Percentiles rank a stretch among this genome's conserved stretches.
Conservation (phyloP, 2,329 filamentous ascomycete species). For the Penicillium digitatum region DNA sequence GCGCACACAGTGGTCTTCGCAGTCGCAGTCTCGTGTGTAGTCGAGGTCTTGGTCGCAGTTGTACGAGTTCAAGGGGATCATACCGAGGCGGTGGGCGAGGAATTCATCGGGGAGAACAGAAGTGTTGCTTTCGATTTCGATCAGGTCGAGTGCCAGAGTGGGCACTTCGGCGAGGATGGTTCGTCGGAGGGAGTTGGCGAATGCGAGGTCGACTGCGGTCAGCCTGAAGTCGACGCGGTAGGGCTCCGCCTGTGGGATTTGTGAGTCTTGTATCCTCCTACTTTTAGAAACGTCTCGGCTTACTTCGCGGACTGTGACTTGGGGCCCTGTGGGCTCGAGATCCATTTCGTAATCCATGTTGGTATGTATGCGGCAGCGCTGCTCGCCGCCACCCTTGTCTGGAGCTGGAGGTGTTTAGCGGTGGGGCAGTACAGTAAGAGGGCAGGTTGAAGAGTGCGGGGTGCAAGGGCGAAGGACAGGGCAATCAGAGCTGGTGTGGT, state of each 20-base stretch:
- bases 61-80: slow-evolving; percentile 81
- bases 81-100: slow-evolving; percentile 83
- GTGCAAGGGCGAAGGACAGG: neutral
- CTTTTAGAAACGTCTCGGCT: neutral
- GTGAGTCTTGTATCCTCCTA: neutral
- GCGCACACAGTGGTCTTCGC: slow-evolving; percentile 88
- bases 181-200: slow-evolving; percentile 88
- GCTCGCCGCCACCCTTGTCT: slow-evolving; percentile 20
- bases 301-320: slow-evolving; percentile 49
- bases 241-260: slow-evolving; percentile 61
- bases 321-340: slow-evolving; percentile 46
- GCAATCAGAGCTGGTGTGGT: neutral
- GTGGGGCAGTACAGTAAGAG: neutral
- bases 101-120: slow-evolving; percentile 97
- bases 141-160: slow-evolving; percentile 89
- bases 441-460: neutral
- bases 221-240: slow-evolving; percentile 89
- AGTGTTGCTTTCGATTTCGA: slow-evolving; percentile 88
- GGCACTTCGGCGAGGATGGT: slow-evolving; percentile 91
- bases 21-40: slow-evolving; percentile 93
- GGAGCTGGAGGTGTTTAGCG: slow-evolving; percentile 6
- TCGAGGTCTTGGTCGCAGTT: slow-evolving; percentile 74
- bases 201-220: slow-evolving; percentile 79
- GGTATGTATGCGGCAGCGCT: slow-evolving; percentile 23
- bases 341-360: slow-evolving; percentile 48